A percentile compares a stretch with the other conserved stretches of the same genome.
These are phyloP conservation scores for Ustulina deusta DNA, from an alignment of 2,329 filamentous ascomycete species.

Conservation along the genomic window DNA sequence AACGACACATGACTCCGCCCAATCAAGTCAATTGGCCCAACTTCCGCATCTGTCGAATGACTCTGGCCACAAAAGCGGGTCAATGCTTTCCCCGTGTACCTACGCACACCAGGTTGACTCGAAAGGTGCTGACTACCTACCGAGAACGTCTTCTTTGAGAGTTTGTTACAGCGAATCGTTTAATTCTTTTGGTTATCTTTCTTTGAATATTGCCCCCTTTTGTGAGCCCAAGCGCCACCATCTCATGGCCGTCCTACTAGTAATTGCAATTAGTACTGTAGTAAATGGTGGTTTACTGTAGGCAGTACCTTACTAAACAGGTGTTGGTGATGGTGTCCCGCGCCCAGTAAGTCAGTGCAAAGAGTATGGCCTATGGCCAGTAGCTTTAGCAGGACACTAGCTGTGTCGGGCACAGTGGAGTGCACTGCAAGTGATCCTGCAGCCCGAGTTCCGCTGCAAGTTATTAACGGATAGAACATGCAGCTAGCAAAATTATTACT, in stretches of 20 bases:
- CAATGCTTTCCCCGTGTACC: conserved; percentile 1
- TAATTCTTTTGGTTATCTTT: not conserved
- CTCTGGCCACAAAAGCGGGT: conserved; percentile 11
- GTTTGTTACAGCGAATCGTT: conserved; percentile 27
- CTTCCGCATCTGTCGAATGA: conserved; percentile 31
- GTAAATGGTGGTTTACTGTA: too few species aligned
- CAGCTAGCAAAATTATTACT: conserved; percentile 29
- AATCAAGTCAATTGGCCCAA: conserved; percentile 30
- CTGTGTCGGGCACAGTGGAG: too few species aligned
- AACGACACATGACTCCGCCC: conserved; percentile 25
- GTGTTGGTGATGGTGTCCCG: not conserved
- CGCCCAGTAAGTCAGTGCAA: not conserved
- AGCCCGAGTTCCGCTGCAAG: conserved; percentile 28
- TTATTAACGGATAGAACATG: conserved; percentile 13
- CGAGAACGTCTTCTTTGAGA: conserved; percentile 3
- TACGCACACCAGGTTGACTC: not conserved
- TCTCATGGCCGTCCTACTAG: not conserved
- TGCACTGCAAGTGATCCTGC: conserved; percentile 34
- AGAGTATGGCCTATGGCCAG: not conserved
- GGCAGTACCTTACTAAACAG: not conserved
- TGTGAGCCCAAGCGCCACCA: not conserved
- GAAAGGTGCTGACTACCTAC: not conserved
- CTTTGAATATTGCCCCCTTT: not conserved
- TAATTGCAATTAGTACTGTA: not conserved
- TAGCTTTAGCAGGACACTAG: too few species aligned